These are phyloP conservation scores for Dipodascus albidus DNA, from an alignment of 805 yeast species.

Conservation along the genomic window DNA sequence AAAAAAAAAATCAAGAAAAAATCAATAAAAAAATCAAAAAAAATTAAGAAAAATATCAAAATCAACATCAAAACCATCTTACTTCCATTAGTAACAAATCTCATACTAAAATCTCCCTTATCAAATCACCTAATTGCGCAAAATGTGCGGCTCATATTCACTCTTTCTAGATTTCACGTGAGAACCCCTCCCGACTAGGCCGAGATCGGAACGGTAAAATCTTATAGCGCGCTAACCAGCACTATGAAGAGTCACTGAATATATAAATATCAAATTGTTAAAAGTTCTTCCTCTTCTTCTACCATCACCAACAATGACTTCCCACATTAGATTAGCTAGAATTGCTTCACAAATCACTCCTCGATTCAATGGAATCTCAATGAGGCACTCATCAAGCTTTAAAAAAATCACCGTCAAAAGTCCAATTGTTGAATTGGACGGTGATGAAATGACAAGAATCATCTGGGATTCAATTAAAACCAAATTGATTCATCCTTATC, in stretches of 20 bases:
- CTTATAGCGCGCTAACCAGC: no score
- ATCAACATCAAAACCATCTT: no score
- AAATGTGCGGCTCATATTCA: no score
- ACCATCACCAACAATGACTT: not conserved
- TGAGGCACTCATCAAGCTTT: constrained; percentile 4
- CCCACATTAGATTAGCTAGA: not conserved
- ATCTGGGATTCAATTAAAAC: constrained; percentile 90
- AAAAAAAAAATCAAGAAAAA: no score
- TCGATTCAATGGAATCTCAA: not conserved
- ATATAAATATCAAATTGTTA: not conserved
- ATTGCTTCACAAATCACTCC: not conserved
- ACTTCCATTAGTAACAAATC: no score
- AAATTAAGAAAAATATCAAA: no score
- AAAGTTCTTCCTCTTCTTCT: not conserved
- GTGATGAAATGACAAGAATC: constrained; percentile 95
- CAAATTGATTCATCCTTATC: constrained; percentile 71
- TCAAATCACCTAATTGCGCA: not conserved
- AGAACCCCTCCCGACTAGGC: no score
- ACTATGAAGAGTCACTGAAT: not conserved
- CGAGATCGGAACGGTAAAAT: not conserved
- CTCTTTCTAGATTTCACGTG: no score
- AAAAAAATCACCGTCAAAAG: constrained; percentile 67
- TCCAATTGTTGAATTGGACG: constrained; percentile 95
- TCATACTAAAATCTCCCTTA: no score
- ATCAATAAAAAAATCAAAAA: no score